Base-by-base conservation (phyloP, 129 eudicot species). In the Gnaphalium uliginosum region DNA sequence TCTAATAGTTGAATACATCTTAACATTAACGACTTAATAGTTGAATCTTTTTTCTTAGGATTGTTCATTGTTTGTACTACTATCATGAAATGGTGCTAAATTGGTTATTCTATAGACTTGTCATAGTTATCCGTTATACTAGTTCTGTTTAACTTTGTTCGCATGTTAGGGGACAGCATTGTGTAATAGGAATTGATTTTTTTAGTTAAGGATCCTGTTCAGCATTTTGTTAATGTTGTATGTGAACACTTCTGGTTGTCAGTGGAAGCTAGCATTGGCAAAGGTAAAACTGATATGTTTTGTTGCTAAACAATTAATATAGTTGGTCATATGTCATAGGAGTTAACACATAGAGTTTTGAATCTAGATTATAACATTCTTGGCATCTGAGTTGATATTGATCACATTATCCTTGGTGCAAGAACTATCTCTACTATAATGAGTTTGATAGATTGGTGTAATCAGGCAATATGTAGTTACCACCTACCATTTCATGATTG, bases 31-130 rank as follows among this genome's bases (percentile, higher is more conserved):
- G 30, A 54, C 56, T 19, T 56, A 8, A 57, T 59, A 74, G 62
- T 62, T 61, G 78, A 74, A 74, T 73, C 8, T 7, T 51, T 11
- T 11, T 41, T 18, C 25, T 54, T 74, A 74, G 71, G 51, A 43
- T 11, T 43, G 51, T 13, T 43, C 51, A 43, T 43, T 13, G 18
- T 43, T 43, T 3, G 51, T 14, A 43, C 2, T 46, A 46, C 53
- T 3, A 1, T 54, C 26, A 19, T 56, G 13, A 19, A 53, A 56
- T 56, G 61, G 61, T 21, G 26, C 61, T 19, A 21, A 19, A 6
- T 56, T 22, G 22, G 25, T 56, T 21, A 6, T 15, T 46, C 6
- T 46, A 46, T 46, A 46, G 53, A 46, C 53, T 14, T 54, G 25
- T 54, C 1, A 26, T 56, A 7, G 10, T 26, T 56, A 19, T 46